Conservation (phyloP, 345 rosid genomes). For the Melaleuca alternifolia region DNA sequence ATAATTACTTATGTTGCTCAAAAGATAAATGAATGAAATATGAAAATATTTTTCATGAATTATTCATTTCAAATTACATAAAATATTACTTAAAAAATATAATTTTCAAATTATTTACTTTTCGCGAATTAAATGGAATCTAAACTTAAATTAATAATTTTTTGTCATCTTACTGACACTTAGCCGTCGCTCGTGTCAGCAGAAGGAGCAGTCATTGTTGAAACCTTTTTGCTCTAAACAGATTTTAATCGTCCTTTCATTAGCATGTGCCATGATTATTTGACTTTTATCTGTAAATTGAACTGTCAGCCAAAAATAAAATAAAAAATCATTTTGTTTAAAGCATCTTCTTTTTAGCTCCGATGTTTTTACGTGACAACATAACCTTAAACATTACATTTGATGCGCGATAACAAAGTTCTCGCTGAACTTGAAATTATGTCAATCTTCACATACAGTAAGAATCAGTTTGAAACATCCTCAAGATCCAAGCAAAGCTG, state of each 20-base stretch:
- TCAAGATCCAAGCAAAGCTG: background rate
- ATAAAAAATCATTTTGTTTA: background rate
- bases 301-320: background rate
- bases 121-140: background rate
- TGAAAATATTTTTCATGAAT: background rate
- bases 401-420: background rate
- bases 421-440: background rate
- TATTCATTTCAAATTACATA: background rate
- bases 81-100: fast-evolving
- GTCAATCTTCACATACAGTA: background rate
- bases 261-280: background rate
- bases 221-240: background rate
- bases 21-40: background rate
- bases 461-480: background rate
- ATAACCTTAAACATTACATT: background rate
- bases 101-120: background rate
- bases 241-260: background rate
- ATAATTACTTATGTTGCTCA: background rate
- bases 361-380: background rate
- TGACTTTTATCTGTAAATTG: background rate
- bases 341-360: background rate
- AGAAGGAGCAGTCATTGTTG: background rate
- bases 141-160: background rate
- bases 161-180: background rate
- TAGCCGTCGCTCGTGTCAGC: background rate